A percentile compares a stretch with the other conserved stretches of the same genome.
Evolutionary conservation across 805 yeast species (phyloP).

Genomic region (Yarrowia hollandica): DNA sequence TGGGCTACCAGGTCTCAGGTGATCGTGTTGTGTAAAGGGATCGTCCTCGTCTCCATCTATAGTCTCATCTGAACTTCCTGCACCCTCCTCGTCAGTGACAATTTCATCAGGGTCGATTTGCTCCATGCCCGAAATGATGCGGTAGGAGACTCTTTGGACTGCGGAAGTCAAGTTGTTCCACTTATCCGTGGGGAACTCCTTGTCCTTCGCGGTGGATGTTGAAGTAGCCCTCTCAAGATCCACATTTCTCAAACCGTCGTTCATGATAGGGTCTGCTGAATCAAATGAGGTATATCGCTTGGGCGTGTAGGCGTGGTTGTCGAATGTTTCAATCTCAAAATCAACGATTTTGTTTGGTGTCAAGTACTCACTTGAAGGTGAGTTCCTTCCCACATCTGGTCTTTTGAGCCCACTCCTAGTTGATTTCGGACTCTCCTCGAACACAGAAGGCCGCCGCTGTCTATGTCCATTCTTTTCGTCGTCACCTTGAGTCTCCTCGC

Average conservation of each 20-base stretch:
- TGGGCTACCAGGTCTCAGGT: neutral
- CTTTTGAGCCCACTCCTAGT: neutral
- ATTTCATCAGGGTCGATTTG: conserved; percentile 8
- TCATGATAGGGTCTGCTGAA: conserved; percentile 1
- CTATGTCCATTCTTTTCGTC: neutral
- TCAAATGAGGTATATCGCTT: conserved; percentile 4
- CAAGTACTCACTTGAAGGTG: conserved; percentile 3
- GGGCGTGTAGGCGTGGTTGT: neutral
- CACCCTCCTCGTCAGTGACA: neutral
- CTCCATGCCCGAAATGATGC: conserved; percentile 3
- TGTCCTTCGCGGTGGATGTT: neutral
- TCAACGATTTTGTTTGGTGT: conserved; percentile 9
- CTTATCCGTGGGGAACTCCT: neutral
- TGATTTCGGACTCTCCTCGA: conserved; percentile 4
- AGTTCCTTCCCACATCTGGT: neutral
- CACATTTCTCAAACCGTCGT: neutral
- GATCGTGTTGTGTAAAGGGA: neutral
- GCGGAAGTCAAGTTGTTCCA: conserved; percentile 5
- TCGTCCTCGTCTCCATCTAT: conserved; percentile 5
- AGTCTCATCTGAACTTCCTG: neutral
- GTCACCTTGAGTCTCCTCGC: neutral
- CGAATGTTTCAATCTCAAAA: conserved; percentile 3
- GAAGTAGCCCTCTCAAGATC: conserved; percentile 15
- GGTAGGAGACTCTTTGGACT: conserved; percentile 13
- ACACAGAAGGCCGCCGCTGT: neutral